Percentiles rank a stretch among this genome's conserved stretches.
These are phyloP conservation scores for Tetragonia tetragonoides DNA, from an alignment of 148 eudicot genomes.

Conservation along the genomic window DNA sequence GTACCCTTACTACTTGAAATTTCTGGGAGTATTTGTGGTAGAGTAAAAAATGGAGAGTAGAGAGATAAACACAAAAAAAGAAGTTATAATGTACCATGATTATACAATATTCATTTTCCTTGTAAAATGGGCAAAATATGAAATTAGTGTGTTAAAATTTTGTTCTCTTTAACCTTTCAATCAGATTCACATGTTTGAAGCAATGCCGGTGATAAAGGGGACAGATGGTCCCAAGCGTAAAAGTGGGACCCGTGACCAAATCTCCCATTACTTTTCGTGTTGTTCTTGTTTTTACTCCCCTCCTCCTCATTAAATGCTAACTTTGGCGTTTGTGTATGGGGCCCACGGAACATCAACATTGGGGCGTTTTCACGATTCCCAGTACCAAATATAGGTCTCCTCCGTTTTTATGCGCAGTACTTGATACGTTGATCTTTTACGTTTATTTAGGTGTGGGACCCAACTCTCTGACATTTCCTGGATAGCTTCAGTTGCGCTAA, in stretches of 20 bases:
- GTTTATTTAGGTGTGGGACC: not conserved
- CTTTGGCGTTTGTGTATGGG: conserved; percentile 12
- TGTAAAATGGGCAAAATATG: too few species aligned
- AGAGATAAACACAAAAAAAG: too few species aligned
- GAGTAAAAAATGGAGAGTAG: too few species aligned
- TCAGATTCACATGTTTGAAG: conserved; percentile 8
- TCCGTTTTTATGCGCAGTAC: not conserved
- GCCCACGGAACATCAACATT: not conserved
- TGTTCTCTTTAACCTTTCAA: too few species aligned
- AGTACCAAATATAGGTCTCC: not conserved
- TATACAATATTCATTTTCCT: too few species aligned
- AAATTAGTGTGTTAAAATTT: too few species aligned
- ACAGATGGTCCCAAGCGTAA: not conserved
- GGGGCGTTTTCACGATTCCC: not conserved
- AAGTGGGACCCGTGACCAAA: conserved; percentile 4
- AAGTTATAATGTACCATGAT: too few species aligned
- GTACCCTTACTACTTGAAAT: too few species aligned
- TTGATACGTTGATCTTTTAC: not conserved
- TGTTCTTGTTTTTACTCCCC: conserved; percentile 2
- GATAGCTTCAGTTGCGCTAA: not conserved
- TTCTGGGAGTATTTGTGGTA: too few species aligned
- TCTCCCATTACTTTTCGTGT: conserved; percentile 18
- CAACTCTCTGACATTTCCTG: not conserved
- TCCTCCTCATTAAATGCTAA: conserved; percentile 5
- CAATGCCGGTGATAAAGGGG: conserved; percentile 1